Conservation (phyloP, 1,139 yeast genomes). For the Pichia sp. region DNA sequence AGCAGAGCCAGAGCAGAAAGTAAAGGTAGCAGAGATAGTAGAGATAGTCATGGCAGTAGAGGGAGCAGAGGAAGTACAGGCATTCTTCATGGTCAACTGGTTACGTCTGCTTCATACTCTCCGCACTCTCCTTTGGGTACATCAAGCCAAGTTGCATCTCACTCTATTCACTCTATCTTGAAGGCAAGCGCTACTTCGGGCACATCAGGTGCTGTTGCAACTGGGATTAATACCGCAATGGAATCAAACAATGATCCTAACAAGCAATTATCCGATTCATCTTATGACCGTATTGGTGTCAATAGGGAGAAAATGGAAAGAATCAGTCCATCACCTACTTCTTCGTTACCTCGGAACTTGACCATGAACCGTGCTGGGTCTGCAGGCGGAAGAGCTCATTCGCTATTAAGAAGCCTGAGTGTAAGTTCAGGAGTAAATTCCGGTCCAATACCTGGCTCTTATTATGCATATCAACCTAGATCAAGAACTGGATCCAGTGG, state of each 20-base stretch:
- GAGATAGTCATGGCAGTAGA: conserved; percentile 7
- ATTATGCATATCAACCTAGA: conserved; percentile 2
- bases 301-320: neutral
- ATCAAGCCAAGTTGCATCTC: conserved; percentile 4
- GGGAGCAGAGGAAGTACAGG: conserved; percentile 14
- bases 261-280: conserved; percentile 7
- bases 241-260: neutral
- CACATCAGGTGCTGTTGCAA: conserved; percentile 16
- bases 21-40: conserved; percentile 10
- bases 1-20: conserved; percentile 8
- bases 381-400: conserved; percentile 12
- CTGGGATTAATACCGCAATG: neutral
- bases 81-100: conserved; percentile 9
- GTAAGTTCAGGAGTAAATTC: conserved; percentile 3
- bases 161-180: conserved; percentile 23
- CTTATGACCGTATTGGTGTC: neutral
- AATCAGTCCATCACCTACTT: neutral
- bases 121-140: conserved; percentile 17
- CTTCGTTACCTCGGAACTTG: neutral
- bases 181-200: conserved; percentile 24
- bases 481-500: conserved; percentile 17
- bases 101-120: conserved; percentile 22
- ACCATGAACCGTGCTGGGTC: neutral
- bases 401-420: conserved; percentile 13
- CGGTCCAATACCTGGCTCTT: neutral